Base-by-base conservation (phyloP, 257 asterid species). In the Fraxinus pennsylvanica region DNA sequence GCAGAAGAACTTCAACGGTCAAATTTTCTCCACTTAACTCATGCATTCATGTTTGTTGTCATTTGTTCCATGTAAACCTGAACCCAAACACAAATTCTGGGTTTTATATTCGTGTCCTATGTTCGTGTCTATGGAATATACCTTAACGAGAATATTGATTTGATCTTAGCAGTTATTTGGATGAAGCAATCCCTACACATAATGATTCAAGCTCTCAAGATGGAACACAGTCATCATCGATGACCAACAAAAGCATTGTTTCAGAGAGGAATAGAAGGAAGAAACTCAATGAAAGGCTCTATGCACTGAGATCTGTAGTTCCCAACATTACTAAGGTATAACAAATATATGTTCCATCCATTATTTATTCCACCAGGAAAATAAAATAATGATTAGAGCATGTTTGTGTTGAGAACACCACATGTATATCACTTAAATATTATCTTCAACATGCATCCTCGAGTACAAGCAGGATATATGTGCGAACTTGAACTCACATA, bases 171-270 rank as follows among this genome's bases (percentile, higher is more conserved):
- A 88, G 94, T 72, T 86, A 80, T 50, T 67, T 86, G 3, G 90
- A 85, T 9, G 94, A 88, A 43, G 73, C 81, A 19, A 57, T 84
- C 10, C 81, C 92, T 0, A 77, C 79, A 27, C 83, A 88, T 29
- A 85, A 88, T 43, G 96, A 91, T 81, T 88, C 92, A 50, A 91
- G 94, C 78, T 91, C 94, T 0, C 94, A 91, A 0, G 93, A 88
- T 22, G 94, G 93, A 38, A 65, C 86, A 6, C 89, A 86, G 50
- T 89, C 92, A 4, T 79, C 88, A 10, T 5, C 76, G 71, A 86
- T 90, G 0, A 83, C 97, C 0, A 91, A 91, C 81, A 91, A 87
- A 86, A 57, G 4, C 21, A 87, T 88, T 65, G 85, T 85, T 17
- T 90, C 95, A 0, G 97, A 90, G 71, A 87, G 93, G 78, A 91